These are phyloP conservation scores for Geotrichum phurueaensis DNA, from an alignment of 1,139 yeast species.

Conservation along the genomic window DNA sequence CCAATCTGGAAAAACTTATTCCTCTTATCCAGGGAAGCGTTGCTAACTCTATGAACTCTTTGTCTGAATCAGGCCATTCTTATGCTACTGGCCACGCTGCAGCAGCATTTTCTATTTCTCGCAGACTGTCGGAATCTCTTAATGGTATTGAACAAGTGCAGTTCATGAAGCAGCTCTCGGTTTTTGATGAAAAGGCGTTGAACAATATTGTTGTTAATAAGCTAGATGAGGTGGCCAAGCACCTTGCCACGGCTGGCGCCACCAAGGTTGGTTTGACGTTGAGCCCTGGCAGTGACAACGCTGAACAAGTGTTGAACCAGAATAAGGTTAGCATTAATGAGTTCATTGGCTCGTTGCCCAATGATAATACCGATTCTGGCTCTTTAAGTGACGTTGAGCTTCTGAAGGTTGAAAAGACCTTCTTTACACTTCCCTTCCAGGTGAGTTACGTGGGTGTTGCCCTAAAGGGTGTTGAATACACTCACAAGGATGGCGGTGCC, in stretches of 20 bases:
- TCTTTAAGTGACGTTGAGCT: conserved; percentile 12
- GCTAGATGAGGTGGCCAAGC: conserved; percentile 49
- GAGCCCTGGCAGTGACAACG: conserved; percentile 22
- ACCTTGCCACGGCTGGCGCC: conserved; percentile 21
- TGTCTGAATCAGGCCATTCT: conserved; percentile 85
- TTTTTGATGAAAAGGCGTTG: conserved; percentile 52
- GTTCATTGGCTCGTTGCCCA: conserved; percentile 18
- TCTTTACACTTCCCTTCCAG: conserved; percentile 77
- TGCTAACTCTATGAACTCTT: conserved; percentile 68
- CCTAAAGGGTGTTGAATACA: conserved; percentile 60
- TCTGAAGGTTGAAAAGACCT: conserved; percentile 36
- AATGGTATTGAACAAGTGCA: conserved; percentile 73
- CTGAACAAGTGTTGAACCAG: conserved; percentile 3
- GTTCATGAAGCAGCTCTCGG: conserved; percentile 57
- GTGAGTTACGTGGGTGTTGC: conserved; percentile 79
- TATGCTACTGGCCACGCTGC: conserved; percentile 69
- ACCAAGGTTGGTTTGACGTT: conserved; percentile 26
- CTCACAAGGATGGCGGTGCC: conserved; percentile 72
- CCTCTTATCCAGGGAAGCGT: conserved; percentile 69
- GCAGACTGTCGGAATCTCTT: conserved; percentile 55
- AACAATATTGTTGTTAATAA: conserved; percentile 55
- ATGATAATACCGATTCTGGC: conserved; percentile 8
- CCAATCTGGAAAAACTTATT: conserved; percentile 62
- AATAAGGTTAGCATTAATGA: conserved; percentile 18
- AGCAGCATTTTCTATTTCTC: conserved; percentile 56